These are phyloP conservation scores for Talaromyces liani DNA, from an alignment of 495 filamentous ascomycete species.

Conservation along the genomic window DNA sequence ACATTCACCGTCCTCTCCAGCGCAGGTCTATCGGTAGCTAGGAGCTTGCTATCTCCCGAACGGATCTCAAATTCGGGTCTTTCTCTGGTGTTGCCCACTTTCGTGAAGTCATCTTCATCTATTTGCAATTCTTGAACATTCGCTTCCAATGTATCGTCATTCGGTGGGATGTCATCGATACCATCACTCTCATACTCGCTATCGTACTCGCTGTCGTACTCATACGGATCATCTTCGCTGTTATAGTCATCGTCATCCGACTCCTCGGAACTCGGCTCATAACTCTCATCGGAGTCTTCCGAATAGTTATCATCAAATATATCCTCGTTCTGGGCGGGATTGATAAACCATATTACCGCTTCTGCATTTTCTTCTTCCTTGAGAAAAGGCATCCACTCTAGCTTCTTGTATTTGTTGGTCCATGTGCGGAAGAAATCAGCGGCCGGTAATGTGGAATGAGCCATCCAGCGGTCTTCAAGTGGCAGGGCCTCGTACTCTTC, in stretches of 20 bases:
- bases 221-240: neutral
- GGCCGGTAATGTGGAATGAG: constrained; percentile 8
- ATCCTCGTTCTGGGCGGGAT: neutral
- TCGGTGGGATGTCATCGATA: neutral
- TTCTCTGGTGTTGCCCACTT: neutral
- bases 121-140: neutral
- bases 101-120: neutral
- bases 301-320: neutral
- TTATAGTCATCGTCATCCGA: constrained; percentile 4
- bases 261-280: constrained; percentile 5
- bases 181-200: neutral
- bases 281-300: constrained; percentile 5
- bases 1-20: neutral
- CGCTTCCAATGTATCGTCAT: neutral
- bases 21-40: neutral
- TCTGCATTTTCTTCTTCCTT: neutral
- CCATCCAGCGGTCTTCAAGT: constrained; percentile 13
- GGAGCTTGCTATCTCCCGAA: neutral
- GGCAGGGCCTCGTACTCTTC: constrained; percentile 7
- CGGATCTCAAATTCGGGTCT: neutral
- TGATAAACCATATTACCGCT: neutral
- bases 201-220: constrained; percentile 3
- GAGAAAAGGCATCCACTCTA: constrained; percentile 11
- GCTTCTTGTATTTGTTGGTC: constrained; percentile 9
- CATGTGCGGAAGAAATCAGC: constrained; percentile 8